A percentile compares a stretch with the other conserved stretches of the same genome.
Conservation (phyloP, 768 basidiomycete genomes). For the Obba rivulosa region DNA sequence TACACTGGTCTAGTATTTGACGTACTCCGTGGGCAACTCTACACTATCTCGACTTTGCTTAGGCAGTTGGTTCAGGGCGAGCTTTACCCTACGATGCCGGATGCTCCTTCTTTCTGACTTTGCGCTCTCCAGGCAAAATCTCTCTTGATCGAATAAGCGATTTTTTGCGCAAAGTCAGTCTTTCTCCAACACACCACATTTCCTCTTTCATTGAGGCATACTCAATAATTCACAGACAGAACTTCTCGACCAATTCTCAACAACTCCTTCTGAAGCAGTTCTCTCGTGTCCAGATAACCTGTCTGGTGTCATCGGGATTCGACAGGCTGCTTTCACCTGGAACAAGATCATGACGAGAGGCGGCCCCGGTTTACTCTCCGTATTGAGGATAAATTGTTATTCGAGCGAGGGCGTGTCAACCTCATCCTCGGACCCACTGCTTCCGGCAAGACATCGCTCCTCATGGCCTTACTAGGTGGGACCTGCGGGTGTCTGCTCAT, state of each 20-base stretch:
- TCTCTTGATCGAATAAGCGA: conserved; percentile 54
- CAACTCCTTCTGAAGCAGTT: conserved; percentile 4
- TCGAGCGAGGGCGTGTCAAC: conserved; percentile 44
- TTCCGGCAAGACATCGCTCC: conserved; percentile 51
- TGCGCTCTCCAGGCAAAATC: conserved; percentile 40
- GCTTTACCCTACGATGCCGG: background rate
- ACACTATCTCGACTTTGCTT: conserved; percentile 1
- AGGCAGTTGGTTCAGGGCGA: background rate
- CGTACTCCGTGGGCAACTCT: conserved; percentile 7
- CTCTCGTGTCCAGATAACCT: conserved; percentile 1
- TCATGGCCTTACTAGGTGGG: conserved; percentile 58
- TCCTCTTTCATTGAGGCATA: background rate
- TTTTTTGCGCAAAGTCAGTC: conserved; percentile 34
- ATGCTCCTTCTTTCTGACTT: background rate
- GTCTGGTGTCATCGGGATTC: conserved; percentile 42
- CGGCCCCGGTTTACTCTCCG: conserved; percentile 38
- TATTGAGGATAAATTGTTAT: conserved; percentile 44
- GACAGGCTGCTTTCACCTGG: conserved; percentile 56
- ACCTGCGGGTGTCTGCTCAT: conserved; percentile 49
- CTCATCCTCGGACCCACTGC: conserved; percentile 52
- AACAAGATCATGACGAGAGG: conserved; percentile 30
- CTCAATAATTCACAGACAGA: conserved; percentile 32
- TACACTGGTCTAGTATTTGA: conserved; percentile 3
- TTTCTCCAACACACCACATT: background rate
- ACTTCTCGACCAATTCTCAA: conserved; percentile 36